Evolutionary conservation across 2,329 filamentous ascomycete genomes (phyloP).

Genomic region (Aspergillus spinulosporus): DNA sequence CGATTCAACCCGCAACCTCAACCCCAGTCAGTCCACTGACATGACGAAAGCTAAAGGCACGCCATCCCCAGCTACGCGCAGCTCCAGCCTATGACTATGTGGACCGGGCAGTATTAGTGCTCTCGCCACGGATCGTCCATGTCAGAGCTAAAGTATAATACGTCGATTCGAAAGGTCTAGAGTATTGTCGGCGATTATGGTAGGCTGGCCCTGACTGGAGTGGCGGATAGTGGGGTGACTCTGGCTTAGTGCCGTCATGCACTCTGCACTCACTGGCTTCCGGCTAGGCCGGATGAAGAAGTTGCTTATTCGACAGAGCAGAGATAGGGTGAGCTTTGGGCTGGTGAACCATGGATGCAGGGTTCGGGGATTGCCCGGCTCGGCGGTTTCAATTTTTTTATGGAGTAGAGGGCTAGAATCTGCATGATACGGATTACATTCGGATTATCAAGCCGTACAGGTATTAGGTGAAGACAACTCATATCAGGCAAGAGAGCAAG

Average conservation of each 20-base stretch:
- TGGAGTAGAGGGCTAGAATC: no score
- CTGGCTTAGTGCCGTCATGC: neutral
- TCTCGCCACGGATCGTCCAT: neutral
- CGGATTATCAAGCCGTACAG: no score
- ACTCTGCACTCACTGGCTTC: neutral
- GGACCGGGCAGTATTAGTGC: neutral
- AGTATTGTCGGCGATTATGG: neutral
- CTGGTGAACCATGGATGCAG: no score
- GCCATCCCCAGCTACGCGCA: neutral
- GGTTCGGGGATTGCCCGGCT: no score
- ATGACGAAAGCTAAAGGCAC: neutral
- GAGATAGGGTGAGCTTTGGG: no score
- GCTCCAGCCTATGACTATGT: neutral
- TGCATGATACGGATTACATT: no score
- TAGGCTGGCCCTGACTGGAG: neutral
- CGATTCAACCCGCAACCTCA: neutral
- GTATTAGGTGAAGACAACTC: neutral
- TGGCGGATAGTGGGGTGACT: neutral
- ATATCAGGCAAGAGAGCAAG: neutral
- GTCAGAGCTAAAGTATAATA: neutral
- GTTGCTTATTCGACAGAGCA: no score
- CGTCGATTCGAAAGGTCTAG: neutral
- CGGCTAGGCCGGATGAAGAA: no score
- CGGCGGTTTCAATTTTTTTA: no score
- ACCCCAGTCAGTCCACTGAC: neutral